These are phyloP conservation scores for Physcia stellaris DNA, from an alignment of 495 filamentous ascomycete genomes.

Conservation along the genomic window DNA sequence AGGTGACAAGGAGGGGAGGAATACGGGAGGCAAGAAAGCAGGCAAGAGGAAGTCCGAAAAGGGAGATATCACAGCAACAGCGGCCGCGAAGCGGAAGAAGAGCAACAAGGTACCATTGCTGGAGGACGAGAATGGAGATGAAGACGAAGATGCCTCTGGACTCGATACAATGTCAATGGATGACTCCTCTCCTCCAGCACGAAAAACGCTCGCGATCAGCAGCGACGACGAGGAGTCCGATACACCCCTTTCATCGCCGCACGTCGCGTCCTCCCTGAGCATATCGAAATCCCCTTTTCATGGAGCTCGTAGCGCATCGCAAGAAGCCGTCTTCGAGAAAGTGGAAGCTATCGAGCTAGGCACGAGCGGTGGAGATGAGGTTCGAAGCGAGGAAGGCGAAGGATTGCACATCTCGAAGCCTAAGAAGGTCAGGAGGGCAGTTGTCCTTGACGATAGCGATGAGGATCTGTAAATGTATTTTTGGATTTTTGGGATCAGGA, in stretches of 20 bases:
- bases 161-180: too few relatives aligned
- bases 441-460: slow-evolving; percentile 39
- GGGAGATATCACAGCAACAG: slow-evolving; percentile 8
- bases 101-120: slow-evolving; percentile 6
- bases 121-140: slow-evolving; percentile 6
- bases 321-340: neutral
- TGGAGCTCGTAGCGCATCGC: slow-evolving; percentile 9
- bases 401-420: slow-evolving; percentile 16
- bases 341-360: neutral
- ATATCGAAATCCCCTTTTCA: slow-evolving; percentile 10
- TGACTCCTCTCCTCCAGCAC: neutral
- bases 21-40: slow-evolving; percentile 16
- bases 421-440: slow-evolving; percentile 28
- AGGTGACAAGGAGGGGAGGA: slow-evolving; percentile 25
- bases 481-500: too few relatives aligned
- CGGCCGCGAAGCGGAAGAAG: slow-evolving; percentile 20
- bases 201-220: slow-evolving; percentile 8
- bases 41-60: slow-evolving; percentile 12
- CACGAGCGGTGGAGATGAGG: slow-evolving; percentile 9
- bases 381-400: slow-evolving; percentile 24
- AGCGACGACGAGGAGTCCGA: slow-evolving; percentile 15
- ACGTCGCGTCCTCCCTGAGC: neutral
- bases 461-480: too few relatives aligned
- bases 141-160: too few relatives aligned
- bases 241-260: slow-evolving; percentile 19